phyloP scores from a whole-genome alignment of 257 asterid species.

The Agastache rugosa region DNA sequence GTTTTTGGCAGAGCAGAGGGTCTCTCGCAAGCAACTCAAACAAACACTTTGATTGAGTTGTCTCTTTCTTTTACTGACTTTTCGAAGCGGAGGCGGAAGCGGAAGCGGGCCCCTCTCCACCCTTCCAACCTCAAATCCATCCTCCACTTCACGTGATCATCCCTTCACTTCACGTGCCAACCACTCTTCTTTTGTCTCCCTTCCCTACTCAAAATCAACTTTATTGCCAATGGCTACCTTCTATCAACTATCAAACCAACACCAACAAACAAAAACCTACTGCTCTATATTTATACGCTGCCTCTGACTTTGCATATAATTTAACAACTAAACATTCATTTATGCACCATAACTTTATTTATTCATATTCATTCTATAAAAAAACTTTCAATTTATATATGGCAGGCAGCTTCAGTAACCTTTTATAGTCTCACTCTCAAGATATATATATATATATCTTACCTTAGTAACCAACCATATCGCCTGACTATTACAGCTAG shows the following conservation, averaged over 20 bases:
- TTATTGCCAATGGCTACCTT: not conserved
- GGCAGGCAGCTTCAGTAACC: not conserved
- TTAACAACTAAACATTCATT: too few relatives aligned
- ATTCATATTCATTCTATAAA: too few relatives aligned
- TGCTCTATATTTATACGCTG: too few relatives aligned
- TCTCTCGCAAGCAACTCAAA: not conserved
- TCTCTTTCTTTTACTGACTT: not conserved
- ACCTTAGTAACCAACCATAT: too few relatives aligned
- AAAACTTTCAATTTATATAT: too few relatives aligned
- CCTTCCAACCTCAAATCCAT: conserved; percentile 13
- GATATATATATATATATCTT: not conserved
- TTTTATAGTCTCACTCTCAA: not conserved
- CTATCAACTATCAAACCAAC: not conserved
- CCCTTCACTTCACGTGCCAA: conserved; percentile 25
- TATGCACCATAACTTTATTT: not conserved
- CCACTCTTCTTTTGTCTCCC: not conserved
- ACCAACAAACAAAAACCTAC: not conserved
- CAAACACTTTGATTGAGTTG: not conserved
- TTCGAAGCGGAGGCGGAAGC: not conserved
- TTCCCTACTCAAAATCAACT: not conserved
- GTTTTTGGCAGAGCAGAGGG: not conserved
- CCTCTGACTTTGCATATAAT: not conserved
- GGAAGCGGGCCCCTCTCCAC: not conserved
- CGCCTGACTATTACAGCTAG: not conserved
- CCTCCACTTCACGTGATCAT: conserved; percentile 25